Evolutionary conservation across 495 filamentous ascomycete genomes (phyloP), one percentile per base, ranked within the genome.

Genomic region (Aspergillus sclerotiicarbonarius): DNA sequence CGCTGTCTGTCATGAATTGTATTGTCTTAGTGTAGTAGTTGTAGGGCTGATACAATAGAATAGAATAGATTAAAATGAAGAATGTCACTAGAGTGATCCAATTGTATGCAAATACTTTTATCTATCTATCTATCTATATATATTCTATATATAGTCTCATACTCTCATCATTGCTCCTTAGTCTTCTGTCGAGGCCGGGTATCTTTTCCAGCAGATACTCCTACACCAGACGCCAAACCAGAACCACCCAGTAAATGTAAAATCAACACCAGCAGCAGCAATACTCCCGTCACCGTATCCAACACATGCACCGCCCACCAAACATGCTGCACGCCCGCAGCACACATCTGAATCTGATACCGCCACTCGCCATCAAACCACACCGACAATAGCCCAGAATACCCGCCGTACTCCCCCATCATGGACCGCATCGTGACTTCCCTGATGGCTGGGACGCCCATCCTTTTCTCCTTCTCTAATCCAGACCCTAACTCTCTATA

Each of bases 351-450:
- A 65, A 91, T 92, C 56, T 90, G 90, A 51, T 90, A 90, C 61
- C 78, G 78, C 94, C 94, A 98, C 62, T 89, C 86, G 74, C 54
- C 61, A 71, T 98, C 90, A 66, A 92, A 98, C 95, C 95, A 98
- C 2, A 88, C 77, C 41, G 87, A 92, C 43, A 98, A 68, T 30
- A 98, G 75, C 0, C 90, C 95, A 0, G 91, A 92, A 69, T 96
- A 92, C 5, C 94, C 94, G 18, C 84, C 86, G 65, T 85, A 98
- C 25, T 89, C 89, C 21, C 93, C 94, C 94, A 98, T 98, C 94
- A 98, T 97, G 62, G 91, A 96, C n/a, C 91, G 83, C 6, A 98
- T 88, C 0, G 94, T 98, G 52, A 97, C 84, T 72, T 98, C 94
- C 3, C 92, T 76, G n/a, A 96, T 77, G 0, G 74, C 76, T 0